Evolutionary conservation across 1,284 basidiomycete genomes (phyloP).

Genomic region (Ustilago lituana): DNA sequence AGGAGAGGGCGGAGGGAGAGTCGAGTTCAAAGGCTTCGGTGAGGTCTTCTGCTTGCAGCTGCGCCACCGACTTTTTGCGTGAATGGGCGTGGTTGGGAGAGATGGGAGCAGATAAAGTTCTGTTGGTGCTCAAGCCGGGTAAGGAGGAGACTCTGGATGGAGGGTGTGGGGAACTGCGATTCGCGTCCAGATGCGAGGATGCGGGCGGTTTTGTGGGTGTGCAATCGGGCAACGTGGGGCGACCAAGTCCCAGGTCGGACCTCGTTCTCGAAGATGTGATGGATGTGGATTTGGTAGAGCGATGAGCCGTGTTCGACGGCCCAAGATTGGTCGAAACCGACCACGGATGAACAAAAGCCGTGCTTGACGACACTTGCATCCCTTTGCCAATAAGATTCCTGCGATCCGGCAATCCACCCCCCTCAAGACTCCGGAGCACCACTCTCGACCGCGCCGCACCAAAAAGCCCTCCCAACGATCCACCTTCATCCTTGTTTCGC

Average conservation of each 20-base stretch:
- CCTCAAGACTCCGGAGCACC: constrained; percentile 24
- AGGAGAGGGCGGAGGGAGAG: constrained; percentile 8
- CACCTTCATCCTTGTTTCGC: constrained; percentile 3
- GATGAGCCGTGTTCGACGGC: constrained; percentile 18
- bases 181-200: background rate
- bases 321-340: constrained; percentile 12
- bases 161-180: constrained; percentile 22
- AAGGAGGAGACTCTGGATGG: constrained; percentile 27
- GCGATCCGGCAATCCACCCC: constrained; percentile 22
- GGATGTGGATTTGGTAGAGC: constrained; percentile 22
- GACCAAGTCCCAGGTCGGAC: constrained; percentile 20
- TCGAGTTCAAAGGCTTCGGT: constrained; percentile 60
- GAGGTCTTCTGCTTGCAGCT: constrained; percentile 60
- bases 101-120: constrained; percentile 31
- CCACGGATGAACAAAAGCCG: constrained; percentile 28
- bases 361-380: background rate
- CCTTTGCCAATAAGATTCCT: constrained; percentile 35
- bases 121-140: constrained; percentile 10
- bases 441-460: constrained; percentile 16
- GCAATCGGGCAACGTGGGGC: constrained; percentile 2
- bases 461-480: background rate
- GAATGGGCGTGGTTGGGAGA: constrained; percentile 58
- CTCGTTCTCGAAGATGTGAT: background rate
- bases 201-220: constrained; percentile 6
- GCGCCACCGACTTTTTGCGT: constrained; percentile 61